Percentiles rank a stretch among this genome's conserved stretches.
These are phyloP conservation scores for Aureobasidium subglaciale DNA, from an alignment of 2,329 filamentous ascomycete genomes.

Conservation along the genomic window DNA sequence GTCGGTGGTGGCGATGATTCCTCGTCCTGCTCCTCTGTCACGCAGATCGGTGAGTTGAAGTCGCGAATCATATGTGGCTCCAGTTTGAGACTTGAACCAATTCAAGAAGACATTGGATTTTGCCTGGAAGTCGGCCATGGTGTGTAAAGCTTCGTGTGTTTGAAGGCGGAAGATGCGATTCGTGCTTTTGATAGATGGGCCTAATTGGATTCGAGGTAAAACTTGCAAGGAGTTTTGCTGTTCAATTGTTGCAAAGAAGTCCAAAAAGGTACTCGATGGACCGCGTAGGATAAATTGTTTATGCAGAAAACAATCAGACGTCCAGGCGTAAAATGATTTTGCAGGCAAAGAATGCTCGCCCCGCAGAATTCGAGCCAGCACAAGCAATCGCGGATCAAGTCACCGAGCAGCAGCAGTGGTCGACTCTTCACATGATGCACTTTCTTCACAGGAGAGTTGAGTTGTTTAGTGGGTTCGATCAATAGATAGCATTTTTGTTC, in stretches of 20 bases:
- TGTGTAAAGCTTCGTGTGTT: neutral
- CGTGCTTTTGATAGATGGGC: too few species aligned
- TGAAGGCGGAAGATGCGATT: neutral
- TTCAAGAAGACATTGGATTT: slow-evolving; percentile 38
- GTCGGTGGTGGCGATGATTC: slow-evolving; percentile 59
- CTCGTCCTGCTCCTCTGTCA: slow-evolving; percentile 50
- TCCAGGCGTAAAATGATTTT: slow-evolving; percentile 9
- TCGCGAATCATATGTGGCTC: slow-evolving; percentile 51
- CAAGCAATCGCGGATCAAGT: neutral
- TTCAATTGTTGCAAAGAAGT: too few species aligned
- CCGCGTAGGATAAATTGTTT: too few species aligned
- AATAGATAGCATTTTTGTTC: slow-evolving; percentile 9
- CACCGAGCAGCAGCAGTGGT: neutral
- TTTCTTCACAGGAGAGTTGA: neutral
- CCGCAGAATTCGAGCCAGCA: slow-evolving; percentile 1
- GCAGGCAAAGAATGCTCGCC: slow-evolving; percentile 4
- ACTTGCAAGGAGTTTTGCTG: too few species aligned
- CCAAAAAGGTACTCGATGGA: neutral
- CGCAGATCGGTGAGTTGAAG: slow-evolving; percentile 53
- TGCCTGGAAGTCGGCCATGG: slow-evolving; percentile 12
- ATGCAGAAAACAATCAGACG: too few species aligned
- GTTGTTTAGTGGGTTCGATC: neutral
- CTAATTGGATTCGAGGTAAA: too few species aligned
- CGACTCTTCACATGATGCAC: neutral
- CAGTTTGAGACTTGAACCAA: slow-evolving; percentile 48